A percentile compares a stretch with the other conserved stretches of the same genome.
Conservation (phyloP, 805 yeast genomes). For the Metahyphopichia silvanorum region DNA sequence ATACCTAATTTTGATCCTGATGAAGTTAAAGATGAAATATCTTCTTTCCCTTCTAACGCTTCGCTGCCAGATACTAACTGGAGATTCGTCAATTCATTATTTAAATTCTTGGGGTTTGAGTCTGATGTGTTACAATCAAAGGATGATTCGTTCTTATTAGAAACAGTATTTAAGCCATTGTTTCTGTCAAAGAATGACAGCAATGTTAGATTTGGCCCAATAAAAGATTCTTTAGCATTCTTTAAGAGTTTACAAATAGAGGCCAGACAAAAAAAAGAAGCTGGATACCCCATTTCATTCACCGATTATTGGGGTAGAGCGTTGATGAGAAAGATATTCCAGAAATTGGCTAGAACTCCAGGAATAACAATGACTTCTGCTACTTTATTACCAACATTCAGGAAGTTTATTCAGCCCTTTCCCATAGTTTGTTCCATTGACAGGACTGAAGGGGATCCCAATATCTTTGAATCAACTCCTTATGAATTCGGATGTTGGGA, state of each 20-base stretch:
- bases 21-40: neutral
- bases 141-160: neutral
- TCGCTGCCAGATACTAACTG: neutral
- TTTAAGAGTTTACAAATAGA: slow-evolving; percentile 53
- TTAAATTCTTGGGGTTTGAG: neutral
- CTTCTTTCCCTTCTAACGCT: no score
- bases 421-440: slow-evolving; percentile 45
- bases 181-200: neutral
- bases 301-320: slow-evolving; percentile 74
- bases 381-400: slow-evolving; percentile 31
- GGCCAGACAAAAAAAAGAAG: slow-evolving; percentile 47
- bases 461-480: slow-evolving; percentile 57
- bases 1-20: slow-evolving; percentile 49
- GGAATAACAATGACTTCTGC: slow-evolving; percentile 40
- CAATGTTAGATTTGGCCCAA: slow-evolving; percentile 8
- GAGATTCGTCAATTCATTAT: neutral
- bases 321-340: slow-evolving; percentile 45
- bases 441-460: slow-evolving; percentile 25
- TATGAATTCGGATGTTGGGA: slow-evolving; percentile 73
- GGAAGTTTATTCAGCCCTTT: slow-evolving; percentile 41
- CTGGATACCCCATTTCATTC: slow-evolving; percentile 55
- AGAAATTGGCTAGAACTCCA: slow-evolving; percentile 28
- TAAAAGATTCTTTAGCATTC: slow-evolving; percentile 34
- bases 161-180: neutral
- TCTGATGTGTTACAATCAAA: neutral